Evolutionary conservation across 1,139 yeast species (phyloP).

Genomic region (Kurtzmaniella quercitrusa): DNA sequence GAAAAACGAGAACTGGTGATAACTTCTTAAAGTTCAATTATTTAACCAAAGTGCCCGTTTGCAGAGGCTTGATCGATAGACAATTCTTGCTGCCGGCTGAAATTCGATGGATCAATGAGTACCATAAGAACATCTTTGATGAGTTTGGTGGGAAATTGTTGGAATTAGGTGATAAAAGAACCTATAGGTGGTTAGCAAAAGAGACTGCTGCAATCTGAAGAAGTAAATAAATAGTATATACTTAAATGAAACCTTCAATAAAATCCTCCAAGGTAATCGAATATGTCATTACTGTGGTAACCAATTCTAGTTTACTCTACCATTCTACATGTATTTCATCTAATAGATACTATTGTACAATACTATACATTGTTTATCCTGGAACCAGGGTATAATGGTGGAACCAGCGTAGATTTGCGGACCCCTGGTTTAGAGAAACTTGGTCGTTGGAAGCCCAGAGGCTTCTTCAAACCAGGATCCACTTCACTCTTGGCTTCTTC

Average conservation of each 20-base stretch:
- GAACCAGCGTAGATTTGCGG: slow-evolving; percentile 21
- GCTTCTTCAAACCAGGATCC: slow-evolving; percentile 39
- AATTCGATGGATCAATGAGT: slow-evolving; percentile 49
- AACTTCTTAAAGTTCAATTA: slow-evolving; percentile 43
- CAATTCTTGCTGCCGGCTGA: slow-evolving; percentile 34
- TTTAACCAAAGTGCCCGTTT: slow-evolving; percentile 53
- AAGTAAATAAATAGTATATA: too few relatives aligned
- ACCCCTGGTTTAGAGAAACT: slow-evolving; percentile 13
- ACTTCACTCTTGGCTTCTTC: slow-evolving; percentile 6
- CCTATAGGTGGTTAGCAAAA: slow-evolving; percentile 35
- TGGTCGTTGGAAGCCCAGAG: slow-evolving; percentile 47
- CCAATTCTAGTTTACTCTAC: too few relatives aligned
- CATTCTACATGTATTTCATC: neutral
- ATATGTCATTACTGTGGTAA: too few relatives aligned
- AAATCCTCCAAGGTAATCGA: too few relatives aligned
- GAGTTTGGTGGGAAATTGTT: slow-evolving; percentile 32
- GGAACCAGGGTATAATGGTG: slow-evolving; percentile 17
- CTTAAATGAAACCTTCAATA: too few relatives aligned
- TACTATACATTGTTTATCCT: slow-evolving; percentile 1
- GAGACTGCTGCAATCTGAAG: slow-evolving; percentile 31
- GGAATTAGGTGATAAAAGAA: slow-evolving; percentile 35
- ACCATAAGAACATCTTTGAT: slow-evolving; percentile 33
- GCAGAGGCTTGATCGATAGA: slow-evolving; percentile 42
- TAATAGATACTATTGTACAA: slow-evolving; percentile 9
- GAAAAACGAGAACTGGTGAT: slow-evolving; percentile 32